Percentiles rank a stretch among this genome's conserved stretches.
Conservation (phyloP, 345 rosid genomes). For the Laguncularia racemosa region DNA sequence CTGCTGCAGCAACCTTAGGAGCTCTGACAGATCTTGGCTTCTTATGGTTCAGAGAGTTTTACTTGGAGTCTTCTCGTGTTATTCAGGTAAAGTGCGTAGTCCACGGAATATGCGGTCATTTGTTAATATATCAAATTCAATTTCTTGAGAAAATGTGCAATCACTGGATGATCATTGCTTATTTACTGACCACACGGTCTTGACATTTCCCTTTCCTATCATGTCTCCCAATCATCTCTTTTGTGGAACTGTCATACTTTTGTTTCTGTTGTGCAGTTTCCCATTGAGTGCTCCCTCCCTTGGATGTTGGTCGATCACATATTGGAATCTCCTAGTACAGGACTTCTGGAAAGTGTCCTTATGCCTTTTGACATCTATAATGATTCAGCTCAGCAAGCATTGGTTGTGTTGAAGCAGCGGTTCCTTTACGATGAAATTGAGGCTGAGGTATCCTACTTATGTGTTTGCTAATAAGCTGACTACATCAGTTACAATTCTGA, state of each 20-base stretch:
- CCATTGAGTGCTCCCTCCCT: slow-evolving; percentile 97
- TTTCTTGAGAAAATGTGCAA: neutral
- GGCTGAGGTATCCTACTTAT: slow-evolving; percentile 61
- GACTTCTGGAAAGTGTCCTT: slow-evolving; percentile 88
- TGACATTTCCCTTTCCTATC: neutral
- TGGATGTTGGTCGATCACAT: slow-evolving; percentile 97
- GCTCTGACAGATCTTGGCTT: slow-evolving; percentile 93
- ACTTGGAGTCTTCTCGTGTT: slow-evolving; percentile 98
- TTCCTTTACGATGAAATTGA: slow-evolving; percentile 99
- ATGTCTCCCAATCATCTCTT: slow-evolving; percentile 4
- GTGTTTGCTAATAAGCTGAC: too few species aligned
- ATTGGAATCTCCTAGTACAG: slow-evolving; percentile 71
- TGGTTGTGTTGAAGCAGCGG: slow-evolving; percentile 76
- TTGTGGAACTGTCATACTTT: slow-evolving; percentile 4
- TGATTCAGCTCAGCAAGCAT: slow-evolving; percentile 99
- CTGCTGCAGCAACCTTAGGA: slow-evolving; percentile 69
- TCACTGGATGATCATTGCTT: neutral
- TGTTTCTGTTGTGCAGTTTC: slow-evolving; percentile 49
- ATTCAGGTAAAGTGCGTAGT: slow-evolving; percentile 61
- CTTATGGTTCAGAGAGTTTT: slow-evolving; percentile 98
- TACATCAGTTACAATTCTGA: too few species aligned
- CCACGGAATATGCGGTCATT: neutral
- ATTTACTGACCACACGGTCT: too few species aligned
- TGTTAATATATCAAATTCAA: neutral
- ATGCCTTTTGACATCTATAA: slow-evolving; percentile 94